These are phyloP conservation scores for Dalechampia spathulata DNA, from an alignment of 441 rosid species.

Conservation along the genomic window DNA sequence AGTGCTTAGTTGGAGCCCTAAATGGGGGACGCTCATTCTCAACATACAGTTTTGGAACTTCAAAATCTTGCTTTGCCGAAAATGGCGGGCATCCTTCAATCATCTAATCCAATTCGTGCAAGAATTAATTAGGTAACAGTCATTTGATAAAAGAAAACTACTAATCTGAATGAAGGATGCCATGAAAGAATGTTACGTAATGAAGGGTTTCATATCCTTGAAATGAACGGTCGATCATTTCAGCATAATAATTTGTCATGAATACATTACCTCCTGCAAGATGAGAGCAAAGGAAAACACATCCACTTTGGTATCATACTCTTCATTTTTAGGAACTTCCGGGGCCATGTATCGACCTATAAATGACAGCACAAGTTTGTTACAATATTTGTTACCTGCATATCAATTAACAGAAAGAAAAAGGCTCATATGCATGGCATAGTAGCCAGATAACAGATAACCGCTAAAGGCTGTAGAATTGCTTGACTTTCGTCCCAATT, in stretches of 20 bases:
- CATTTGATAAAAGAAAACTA: neutral
- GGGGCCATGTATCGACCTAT: conserved; percentile 91
- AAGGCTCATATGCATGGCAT: neutral
- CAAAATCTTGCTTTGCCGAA: conserved; percentile 51
- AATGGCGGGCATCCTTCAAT: conserved; percentile 81
- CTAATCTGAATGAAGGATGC: neutral
- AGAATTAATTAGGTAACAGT: conserved; percentile 11
- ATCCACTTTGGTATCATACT: conserved; percentile 90
- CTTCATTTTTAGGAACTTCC: conserved; percentile 65
- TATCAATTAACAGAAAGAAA: neutral
- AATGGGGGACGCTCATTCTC: conserved; percentile 53
- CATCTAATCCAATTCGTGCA: conserved; percentile 41
- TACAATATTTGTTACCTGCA: neutral
- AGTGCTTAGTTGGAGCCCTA: conserved; percentile 63
- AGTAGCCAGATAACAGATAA: neutral
- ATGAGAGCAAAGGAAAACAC: conserved; percentile 94
- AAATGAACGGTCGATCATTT: neutral
- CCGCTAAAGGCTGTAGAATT: neutral
- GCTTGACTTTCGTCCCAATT: neutral
- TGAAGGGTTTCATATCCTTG: neutral
- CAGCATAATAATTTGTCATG: neutral
- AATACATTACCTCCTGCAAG: conserved; percentile 69
- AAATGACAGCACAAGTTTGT: conserved; percentile 16
- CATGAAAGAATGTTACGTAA: neutral
- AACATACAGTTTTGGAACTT: conserved; percentile 53